Conservation (phyloP, 2,329 filamentous ascomycete genomes). For the Monosporascus sp. region DNA sequence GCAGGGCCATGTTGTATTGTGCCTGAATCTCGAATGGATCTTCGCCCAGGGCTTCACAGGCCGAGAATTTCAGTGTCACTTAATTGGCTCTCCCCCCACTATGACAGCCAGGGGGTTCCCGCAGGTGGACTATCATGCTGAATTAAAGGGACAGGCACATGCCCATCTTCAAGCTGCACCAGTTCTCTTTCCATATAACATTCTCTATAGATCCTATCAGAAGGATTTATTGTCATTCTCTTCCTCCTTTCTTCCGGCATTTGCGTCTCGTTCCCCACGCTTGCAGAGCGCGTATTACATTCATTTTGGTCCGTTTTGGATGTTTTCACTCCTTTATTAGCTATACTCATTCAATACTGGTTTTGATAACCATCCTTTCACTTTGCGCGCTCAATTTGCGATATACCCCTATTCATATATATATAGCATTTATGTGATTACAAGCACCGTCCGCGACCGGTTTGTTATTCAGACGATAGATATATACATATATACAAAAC, state of each 20-base stretch:
- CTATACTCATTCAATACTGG: neutral
- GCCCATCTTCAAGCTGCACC: no score
- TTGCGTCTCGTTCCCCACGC: neutral
- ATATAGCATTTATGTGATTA: neutral
- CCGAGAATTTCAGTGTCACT: neutral
- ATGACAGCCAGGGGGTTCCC: no score
- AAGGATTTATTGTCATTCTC: neutral
- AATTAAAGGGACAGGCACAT: no score
- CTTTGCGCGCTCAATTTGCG: neutral
- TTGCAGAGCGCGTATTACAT: neutral
- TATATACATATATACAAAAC: neutral
- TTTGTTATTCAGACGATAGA: neutral
- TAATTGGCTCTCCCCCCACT: neutral
- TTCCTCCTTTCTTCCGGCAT: neutral
- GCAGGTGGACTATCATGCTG: no score
- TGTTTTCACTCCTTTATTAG: neutral
- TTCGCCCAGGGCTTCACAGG: neutral
- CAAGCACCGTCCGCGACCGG: no score
- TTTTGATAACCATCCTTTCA: neutral
- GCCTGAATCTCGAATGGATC: neutral
- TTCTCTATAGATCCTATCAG: neutral
- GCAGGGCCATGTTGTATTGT: neutral
- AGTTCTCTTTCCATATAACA: no score
- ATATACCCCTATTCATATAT: neutral
- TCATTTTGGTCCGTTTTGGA: neutral